phyloP scores from a whole-genome alignment of 805 yeast species.

The Metschnikowia noctiluminum region DNA sequence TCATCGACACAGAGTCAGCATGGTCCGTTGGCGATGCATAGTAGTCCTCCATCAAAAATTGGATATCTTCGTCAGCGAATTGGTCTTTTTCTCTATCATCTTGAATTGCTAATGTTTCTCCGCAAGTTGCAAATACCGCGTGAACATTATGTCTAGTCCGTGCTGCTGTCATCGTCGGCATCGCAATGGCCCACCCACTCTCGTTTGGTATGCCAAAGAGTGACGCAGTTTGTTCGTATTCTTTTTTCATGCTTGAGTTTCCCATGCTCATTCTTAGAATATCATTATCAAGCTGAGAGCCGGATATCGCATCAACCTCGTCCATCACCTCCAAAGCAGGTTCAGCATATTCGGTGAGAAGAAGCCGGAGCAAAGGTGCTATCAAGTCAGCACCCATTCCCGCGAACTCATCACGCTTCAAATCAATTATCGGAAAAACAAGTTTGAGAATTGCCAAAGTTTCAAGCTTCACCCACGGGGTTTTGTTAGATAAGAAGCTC shows the following conservation, averaged over 20 bases:
- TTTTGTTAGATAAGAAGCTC: conserved; percentile 75
- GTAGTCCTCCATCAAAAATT: conserved; percentile 62
- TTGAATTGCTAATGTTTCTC: conserved; percentile 34
- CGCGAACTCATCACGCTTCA: conserved; percentile 71
- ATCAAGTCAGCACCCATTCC: conserved; percentile 95
- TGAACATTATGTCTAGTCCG: conserved; percentile 90
- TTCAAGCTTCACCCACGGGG: conserved; percentile 76
- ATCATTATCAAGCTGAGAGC: conserved; percentile 86
- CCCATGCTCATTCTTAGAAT: conserved; percentile 91
- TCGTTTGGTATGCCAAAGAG: conserved; percentile 93
- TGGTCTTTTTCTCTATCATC: conserved; percentile 22
- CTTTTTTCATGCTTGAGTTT: conserved; percentile 69
- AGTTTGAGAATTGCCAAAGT: conserved; percentile 72
- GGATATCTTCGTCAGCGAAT: conserved; percentile 34
- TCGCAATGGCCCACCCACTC: conserved; percentile 95
- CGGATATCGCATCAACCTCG: conserved; percentile 79
- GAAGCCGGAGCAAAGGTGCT: conserved; percentile 78
- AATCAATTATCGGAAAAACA: conserved; percentile 72
- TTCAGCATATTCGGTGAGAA: conserved; percentile 82
- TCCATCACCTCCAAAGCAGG: conserved; percentile 88
- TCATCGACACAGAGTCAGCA: conserved; percentile 48
- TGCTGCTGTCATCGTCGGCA: conserved; percentile 89
- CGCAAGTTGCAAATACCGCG: conserved; percentile 88
- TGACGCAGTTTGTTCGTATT: conserved; percentile 81
- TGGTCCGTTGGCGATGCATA: conserved; percentile 35